Evolutionary conservation across 768 basidiomycete genomes (phyloP).

Genomic region (Phlegmacium glaucopus): DNA sequence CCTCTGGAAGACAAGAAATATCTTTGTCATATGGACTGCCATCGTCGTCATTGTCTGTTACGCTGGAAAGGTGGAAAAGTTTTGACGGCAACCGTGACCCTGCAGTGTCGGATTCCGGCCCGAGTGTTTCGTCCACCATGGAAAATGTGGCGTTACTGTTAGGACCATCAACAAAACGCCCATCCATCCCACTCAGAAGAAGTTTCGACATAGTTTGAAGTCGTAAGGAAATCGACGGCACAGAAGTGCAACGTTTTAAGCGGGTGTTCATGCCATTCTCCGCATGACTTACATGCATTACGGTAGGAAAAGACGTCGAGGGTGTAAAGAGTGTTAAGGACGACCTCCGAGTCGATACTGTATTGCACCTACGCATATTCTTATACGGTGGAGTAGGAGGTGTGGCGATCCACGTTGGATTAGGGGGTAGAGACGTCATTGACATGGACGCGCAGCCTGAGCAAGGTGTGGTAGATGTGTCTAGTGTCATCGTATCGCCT

Average conservation of each 20-base stretch:
- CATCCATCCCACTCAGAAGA: background rate
- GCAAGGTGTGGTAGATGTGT: slow-evolving; percentile 15
- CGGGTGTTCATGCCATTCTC: slow-evolving; percentile 16
- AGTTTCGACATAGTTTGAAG: slow-evolving; percentile 14
- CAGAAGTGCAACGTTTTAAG: slow-evolving; percentile 38
- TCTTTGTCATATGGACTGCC: slow-evolving; percentile 13
- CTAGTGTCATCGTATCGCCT: background rate
- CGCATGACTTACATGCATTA: slow-evolving; percentile 28
- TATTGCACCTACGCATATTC: slow-evolving; percentile 32
- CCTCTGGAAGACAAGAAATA: slow-evolving; percentile 6
- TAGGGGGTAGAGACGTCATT: slow-evolving; percentile 20
- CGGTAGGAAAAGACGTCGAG: slow-evolving; percentile 47
- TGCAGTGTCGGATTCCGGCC: slow-evolving; percentile 2
- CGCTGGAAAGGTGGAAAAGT: slow-evolving; percentile 29
- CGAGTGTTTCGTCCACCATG: slow-evolving; percentile 5
- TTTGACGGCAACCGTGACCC: slow-evolving; percentile 21
- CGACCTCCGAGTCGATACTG: slow-evolving; percentile 29
- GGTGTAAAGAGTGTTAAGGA: slow-evolving; percentile 31
- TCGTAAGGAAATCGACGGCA: slow-evolving; percentile 32
- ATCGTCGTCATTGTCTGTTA: slow-evolving; percentile 7
- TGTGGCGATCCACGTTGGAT: slow-evolving; percentile 56
- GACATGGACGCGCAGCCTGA: slow-evolving; percentile 3
- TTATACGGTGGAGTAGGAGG: slow-evolving; percentile 55
- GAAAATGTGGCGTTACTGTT: slow-evolving; percentile 13
- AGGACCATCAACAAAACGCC: too few species aligned